These are phyloP conservation scores for Umbellularia californica DNA, from an alignment of 164 flowering plant species.

Conservation along the genomic window DNA sequence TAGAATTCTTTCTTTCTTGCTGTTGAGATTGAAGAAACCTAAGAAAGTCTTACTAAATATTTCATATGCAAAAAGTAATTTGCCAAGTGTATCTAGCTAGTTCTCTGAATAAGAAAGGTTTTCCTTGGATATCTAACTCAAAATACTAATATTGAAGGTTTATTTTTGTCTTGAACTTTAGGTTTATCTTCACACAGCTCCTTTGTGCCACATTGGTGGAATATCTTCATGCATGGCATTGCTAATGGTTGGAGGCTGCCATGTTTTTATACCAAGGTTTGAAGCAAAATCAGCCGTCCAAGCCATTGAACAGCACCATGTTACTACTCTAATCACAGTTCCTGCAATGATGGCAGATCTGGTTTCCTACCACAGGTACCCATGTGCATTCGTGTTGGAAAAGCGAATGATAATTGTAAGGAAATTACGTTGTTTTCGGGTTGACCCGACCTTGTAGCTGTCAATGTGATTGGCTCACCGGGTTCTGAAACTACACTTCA, in stretches of 20 bases:
- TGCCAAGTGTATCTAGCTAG: background rate
- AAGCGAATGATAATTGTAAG: background rate
- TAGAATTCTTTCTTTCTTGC: background rate
- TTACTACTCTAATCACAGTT: slow-evolving; percentile 77
- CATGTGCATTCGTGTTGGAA: background rate
- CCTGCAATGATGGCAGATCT: slow-evolving; percentile 87
- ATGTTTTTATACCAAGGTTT: slow-evolving; percentile 78
- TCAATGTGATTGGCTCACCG: no score
- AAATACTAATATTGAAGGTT: background rate
- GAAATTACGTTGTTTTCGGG: background rate
- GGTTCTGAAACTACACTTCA: no score
- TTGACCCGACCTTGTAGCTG: no score
- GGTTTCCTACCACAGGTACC: slow-evolving; percentile 51
- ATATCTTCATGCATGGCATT: slow-evolving; percentile 90
- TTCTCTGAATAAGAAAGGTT: background rate
- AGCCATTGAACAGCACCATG: slow-evolving; percentile 51
- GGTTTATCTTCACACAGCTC: slow-evolving; percentile 95
- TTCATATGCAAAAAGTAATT: no score
- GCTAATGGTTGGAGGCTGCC: slow-evolving; percentile 80
- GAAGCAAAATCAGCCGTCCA: slow-evolving; percentile 49
- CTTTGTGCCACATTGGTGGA: slow-evolving; percentile 92
- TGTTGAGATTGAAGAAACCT: background rate
- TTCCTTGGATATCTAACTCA: background rate
- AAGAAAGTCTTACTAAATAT: no score
- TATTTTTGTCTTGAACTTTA: slow-evolving; percentile 16